Evolutionary conservation across 176 grass and related monocot species (phyloP).

Genomic region (Ensete glaucum): DNA sequence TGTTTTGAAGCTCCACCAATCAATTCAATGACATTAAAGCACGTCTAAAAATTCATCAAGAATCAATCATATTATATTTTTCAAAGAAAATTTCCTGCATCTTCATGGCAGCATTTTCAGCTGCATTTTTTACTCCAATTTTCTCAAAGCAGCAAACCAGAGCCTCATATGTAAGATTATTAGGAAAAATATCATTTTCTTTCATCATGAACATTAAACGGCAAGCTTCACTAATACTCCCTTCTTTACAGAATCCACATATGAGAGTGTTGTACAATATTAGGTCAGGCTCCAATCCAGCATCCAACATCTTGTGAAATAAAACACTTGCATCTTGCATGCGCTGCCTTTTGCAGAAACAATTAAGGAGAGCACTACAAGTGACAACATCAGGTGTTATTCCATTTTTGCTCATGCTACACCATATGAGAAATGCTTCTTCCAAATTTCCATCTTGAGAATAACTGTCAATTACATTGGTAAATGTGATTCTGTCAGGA

Average conservation of each 20-base stretch:
- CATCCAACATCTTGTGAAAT: constrained; percentile 27
- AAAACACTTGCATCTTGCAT: constrained; percentile 20
- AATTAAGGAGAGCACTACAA: constrained; percentile 16
- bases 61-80: background rate
- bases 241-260: constrained; percentile 21
- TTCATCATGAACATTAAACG: constrained; percentile 18
- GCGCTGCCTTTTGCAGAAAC: constrained; percentile 17
- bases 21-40: background rate
- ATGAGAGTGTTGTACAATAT: constrained; percentile 21
- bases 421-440: constrained; percentile 28
- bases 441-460: constrained; percentile 19
- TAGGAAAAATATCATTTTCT: constrained; percentile 10
- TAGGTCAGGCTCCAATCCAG: constrained; percentile 23
- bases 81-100: constrained; percentile 1
- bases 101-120: constrained; percentile 1
- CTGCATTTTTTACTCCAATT: constrained; percentile 17
- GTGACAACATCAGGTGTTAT: constrained; percentile 24
- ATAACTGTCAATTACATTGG: constrained; percentile 18
- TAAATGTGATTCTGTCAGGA: constrained; percentile 18
- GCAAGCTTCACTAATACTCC: constrained; percentile 11
- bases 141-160: constrained; percentile 22
- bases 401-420: constrained; percentile 3
- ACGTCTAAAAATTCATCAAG: background rate
- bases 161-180: constrained; percentile 2
- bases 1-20: too few species aligned